Evolutionary conservation across 495 filamentous ascomycete species (phyloP).

Genomic region (Neurospora sp.): DNA sequence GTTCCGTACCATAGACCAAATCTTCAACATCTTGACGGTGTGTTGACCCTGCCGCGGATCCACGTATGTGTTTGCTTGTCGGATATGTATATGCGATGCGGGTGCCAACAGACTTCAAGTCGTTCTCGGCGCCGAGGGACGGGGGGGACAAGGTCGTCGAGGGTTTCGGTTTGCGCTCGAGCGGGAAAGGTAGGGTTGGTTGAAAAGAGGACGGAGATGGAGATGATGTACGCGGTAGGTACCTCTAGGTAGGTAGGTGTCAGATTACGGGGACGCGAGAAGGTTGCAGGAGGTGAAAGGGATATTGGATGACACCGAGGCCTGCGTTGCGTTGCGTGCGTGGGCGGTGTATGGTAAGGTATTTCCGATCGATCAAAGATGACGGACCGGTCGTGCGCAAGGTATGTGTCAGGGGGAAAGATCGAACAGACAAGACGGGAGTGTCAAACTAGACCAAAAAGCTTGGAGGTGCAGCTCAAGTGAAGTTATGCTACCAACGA

Average conservation of each 20-base stretch:
- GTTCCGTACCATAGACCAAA: constrained; percentile 89
- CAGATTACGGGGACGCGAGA: neutral
- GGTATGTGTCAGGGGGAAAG: neutral
- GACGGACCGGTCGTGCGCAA: neutral
- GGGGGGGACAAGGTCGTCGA: neutral
- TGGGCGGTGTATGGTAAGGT: neutral
- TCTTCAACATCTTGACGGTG: constrained; percentile 78
- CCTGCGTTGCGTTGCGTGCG: neutral
- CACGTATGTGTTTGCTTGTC: neutral
- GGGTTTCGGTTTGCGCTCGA: neutral
- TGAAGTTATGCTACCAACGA: neutral
- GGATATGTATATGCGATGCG: neutral
- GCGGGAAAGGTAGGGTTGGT: neutral
- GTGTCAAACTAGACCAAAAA: neutral
- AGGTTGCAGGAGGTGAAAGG: neutral
- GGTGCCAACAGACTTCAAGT: neutral
- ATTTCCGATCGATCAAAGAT: neutral
- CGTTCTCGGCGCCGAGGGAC: neutral
- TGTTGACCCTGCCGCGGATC: neutral
- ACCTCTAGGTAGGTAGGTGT: neutral
- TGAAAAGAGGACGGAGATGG: neutral
- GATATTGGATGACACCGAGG: neutral
- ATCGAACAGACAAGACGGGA: neutral
- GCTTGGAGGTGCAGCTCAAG: neutral
- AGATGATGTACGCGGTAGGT: neutral